phyloP scores from a whole-genome alignment of 2,329 filamentous ascomycete species.

The Aspergillus calidoustus region DNA sequence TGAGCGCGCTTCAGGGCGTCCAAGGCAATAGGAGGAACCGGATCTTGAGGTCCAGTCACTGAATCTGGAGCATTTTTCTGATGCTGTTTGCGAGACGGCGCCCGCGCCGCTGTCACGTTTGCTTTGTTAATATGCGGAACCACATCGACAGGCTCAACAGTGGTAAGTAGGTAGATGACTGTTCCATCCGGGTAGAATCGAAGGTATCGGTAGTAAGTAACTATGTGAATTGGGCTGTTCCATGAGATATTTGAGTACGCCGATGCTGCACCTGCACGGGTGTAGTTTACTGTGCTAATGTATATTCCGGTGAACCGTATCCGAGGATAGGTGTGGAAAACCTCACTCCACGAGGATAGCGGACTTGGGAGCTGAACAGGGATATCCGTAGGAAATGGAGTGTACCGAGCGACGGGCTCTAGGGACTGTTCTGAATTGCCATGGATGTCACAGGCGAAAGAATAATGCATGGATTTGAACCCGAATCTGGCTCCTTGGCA shows the following conservation, averaged over 20 bases:
- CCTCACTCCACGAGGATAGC: slow-evolving; percentile 61
- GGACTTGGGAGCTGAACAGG: slow-evolving; percentile 40
- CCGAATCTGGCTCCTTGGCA: slow-evolving; percentile 74
- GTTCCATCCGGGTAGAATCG: slow-evolving; percentile 92
- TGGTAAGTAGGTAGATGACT: slow-evolving; percentile 78
- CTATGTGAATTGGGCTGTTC: slow-evolving; percentile 85
- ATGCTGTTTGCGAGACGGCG: slow-evolving; percentile 37
- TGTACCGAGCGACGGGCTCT: slow-evolving; percentile 36
- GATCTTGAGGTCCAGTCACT: slow-evolving; percentile 39
- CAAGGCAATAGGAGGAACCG: slow-evolving; percentile 45
- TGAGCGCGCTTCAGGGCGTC: slow-evolving; percentile 71
- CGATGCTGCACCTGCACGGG: slow-evolving; percentile 76
- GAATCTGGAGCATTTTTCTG: slow-evolving; percentile 48
- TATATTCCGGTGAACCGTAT: slow-evolving; percentile 95
- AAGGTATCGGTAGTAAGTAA: slow-evolving; percentile 97
- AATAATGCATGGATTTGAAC: slow-evolving; percentile 81
- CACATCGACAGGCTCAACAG: slow-evolving; percentile 80
- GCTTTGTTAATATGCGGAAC: slow-evolving; percentile 81
- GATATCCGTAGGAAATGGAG: slow-evolving; percentile 37
- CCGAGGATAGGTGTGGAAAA: slow-evolving; percentile 82
- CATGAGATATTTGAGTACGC: slow-evolving; percentile 71
- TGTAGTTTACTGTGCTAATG: slow-evolving; percentile 95
- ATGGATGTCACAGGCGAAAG: slow-evolving; percentile 67
- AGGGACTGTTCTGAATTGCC: slow-evolving; percentile 49
- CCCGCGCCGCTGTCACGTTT: slow-evolving; percentile 56